phyloP scores from a whole-genome alignment of 108 stramenopile species.

The Aurantiochytrium sp. region DNA sequence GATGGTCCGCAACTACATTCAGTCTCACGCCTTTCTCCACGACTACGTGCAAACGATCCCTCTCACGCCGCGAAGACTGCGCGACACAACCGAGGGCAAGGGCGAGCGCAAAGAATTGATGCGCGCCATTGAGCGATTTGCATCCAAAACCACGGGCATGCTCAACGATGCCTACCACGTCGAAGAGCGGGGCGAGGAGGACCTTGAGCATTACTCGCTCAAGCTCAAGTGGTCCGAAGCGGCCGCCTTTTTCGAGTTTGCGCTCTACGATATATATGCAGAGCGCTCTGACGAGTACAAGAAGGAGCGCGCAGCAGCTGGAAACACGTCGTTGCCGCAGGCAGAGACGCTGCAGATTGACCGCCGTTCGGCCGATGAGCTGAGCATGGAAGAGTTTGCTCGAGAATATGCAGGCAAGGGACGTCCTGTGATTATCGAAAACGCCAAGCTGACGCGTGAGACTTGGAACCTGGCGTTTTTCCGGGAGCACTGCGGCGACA shows the following conservation, averaged over 20 bases:
- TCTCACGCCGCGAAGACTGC: neutral
- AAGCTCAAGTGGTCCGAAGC: neutral
- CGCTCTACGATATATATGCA: neutral
- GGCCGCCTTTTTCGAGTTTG: neutral
- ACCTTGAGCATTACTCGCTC: neutral
- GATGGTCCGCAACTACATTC: neutral
- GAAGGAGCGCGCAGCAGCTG: neutral
- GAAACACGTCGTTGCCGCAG: neutral
- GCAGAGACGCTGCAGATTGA: neutral
- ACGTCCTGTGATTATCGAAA: neutral
- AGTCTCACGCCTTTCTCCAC: neutral
- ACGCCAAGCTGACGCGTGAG: neutral
- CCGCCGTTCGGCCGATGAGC: neutral
- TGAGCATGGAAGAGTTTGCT: neutral
- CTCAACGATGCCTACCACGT: neutral
- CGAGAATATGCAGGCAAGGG: neutral
- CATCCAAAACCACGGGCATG: neutral
- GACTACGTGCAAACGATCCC: neutral
- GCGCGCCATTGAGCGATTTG: neutral
- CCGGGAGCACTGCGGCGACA: neutral
- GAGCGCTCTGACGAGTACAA: neutral
- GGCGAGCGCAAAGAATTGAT: neutral
- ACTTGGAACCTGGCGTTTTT: neutral
- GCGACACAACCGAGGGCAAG: neutral
- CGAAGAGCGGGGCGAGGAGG: neutral